These are phyloP conservation scores for Collybiopsis luxurians DNA, from an alignment of 768 basidiomycete genomes.

Conservation along the genomic window DNA sequence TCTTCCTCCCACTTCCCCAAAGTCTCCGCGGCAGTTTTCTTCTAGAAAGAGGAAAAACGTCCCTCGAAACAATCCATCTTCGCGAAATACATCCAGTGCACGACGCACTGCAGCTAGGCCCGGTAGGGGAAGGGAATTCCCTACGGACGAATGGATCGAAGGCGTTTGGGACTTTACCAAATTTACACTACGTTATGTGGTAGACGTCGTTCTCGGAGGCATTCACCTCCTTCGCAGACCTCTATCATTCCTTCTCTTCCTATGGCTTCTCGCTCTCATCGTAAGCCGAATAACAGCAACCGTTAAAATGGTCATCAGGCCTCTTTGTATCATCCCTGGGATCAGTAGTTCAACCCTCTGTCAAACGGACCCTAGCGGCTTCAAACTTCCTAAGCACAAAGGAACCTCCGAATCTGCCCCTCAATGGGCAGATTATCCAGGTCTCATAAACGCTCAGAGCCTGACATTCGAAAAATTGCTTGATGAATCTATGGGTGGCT, in stretches of 20 bases:
- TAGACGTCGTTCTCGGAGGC: slow-evolving; percentile 47
- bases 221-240: slow-evolving; percentile 53
- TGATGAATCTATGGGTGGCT: slow-evolving; percentile 52
- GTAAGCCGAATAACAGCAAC: slow-evolving; percentile 37
- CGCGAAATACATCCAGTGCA: neutral
- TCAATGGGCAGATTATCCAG: slow-evolving; percentile 9
- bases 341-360: slow-evolving; percentile 51
- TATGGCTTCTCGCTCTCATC: slow-evolving; percentile 49
- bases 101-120: neutral
- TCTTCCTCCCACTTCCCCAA: neutral
- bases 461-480: slow-evolving; percentile 22
- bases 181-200: slow-evolving; percentile 34
- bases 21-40: neutral
- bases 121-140: slow-evolving; percentile 12
- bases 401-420: neutral
- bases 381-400: neutral
- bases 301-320: slow-evolving; percentile 47
- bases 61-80: neutral
- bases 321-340: slow-evolving; percentile 62
- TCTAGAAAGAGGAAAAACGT: slow-evolving; percentile 14
- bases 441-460: slow-evolving; percentile 4
- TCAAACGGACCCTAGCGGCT: slow-evolving; percentile 8
- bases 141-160: slow-evolving; percentile 1
- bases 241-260: slow-evolving; percentile 48
- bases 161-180: neutral